Evolutionary conservation across 1,284 basidiomycete species (phyloP).

Genomic region (Ceratobasidium sp.): DNA sequence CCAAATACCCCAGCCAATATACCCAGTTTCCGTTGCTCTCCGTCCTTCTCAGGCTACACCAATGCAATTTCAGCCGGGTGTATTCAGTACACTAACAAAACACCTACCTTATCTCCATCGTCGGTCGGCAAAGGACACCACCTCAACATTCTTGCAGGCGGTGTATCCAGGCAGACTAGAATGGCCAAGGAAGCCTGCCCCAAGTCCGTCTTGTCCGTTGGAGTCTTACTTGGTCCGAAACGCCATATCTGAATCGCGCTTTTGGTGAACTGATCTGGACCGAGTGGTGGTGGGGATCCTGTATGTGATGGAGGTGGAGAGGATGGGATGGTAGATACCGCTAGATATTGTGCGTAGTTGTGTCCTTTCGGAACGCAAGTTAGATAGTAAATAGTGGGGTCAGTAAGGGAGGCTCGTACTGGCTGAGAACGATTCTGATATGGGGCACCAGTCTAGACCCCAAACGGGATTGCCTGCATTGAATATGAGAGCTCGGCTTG

Average conservation of each 20-base stretch:
- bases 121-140: constrained; percentile 91
- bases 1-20: constrained; percentile 84
- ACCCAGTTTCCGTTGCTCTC: constrained; percentile 75
- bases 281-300: constrained; percentile 67
- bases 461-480: constrained; percentile 87
- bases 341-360: constrained; percentile 78
- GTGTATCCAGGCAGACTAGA: constrained; percentile 78
- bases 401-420: constrained; percentile 59
- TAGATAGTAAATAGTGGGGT: constrained; percentile 32
- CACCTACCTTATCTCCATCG: constrained; percentile 66
- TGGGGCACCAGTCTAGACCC: constrained; percentile 92
- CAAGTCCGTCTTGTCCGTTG: constrained; percentile 4
- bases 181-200: constrained; percentile 71
- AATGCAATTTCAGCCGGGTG: background rate
- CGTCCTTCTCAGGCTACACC: constrained; percentile 41
- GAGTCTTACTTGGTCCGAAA: constrained; percentile 51
- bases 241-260: constrained; percentile 79
- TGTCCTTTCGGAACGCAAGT: constrained; percentile 60
- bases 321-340: constrained; percentile 77
- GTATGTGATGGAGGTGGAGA: constrained; percentile 66
- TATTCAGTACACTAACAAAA: no score
- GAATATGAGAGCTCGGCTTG: constrained; percentile 72
- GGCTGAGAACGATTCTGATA: constrained; percentile 70
- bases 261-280: constrained; percentile 64
- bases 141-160: constrained; percentile 80